A percentile compares a stretch with the other conserved stretches of the same genome.
Conservation (phyloP, 345 rosid species). For the Lumnitzera littorea region DNA sequence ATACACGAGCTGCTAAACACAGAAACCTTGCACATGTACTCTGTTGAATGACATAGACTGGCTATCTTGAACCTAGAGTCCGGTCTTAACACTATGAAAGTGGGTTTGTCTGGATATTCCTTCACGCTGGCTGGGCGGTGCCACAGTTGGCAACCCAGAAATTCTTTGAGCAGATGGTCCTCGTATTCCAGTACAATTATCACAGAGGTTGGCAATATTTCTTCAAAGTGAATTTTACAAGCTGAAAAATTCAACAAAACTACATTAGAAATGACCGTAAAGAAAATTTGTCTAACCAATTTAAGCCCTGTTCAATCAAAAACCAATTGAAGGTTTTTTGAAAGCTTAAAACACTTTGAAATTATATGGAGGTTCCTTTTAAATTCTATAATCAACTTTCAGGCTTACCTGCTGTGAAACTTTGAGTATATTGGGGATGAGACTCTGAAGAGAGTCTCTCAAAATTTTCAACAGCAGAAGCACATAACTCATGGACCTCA, state of each 20-base stretch:
- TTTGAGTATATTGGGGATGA: constrained; percentile 7
- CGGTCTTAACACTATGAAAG: constrained; percentile 27
- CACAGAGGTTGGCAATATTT: constrained; percentile 32
- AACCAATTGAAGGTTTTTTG: background rate
- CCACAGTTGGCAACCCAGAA: constrained; percentile 43
- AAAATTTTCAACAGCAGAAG: constrained; percentile 51
- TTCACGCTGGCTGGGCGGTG: constrained; percentile 29
- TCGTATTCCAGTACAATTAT: constrained; percentile 22
- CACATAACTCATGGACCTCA: constrained; percentile 65
- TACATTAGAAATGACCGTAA: background rate
- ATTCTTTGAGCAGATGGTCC: constrained; percentile 16
- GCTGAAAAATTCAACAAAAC: constrained; percentile 19
- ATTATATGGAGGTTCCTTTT: too few species aligned
- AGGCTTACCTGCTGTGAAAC: background rate
- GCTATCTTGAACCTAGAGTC: constrained; percentile 27
- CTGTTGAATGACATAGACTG: constrained; percentile 26
- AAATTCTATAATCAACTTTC: too few species aligned
- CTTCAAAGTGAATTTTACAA: constrained; percentile 35
- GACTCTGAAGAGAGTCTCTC: constrained; percentile 24
- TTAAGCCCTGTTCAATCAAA: background rate
- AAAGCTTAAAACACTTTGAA: background rate
- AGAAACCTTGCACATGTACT: constrained; percentile 33
- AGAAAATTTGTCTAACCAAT: background rate
- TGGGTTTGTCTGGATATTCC: constrained; percentile 33
- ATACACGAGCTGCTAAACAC: constrained; percentile 18